Evolutionary conservation across 129 eudicot species (phyloP).

Genomic region (Escallonia herrerae): DNA sequence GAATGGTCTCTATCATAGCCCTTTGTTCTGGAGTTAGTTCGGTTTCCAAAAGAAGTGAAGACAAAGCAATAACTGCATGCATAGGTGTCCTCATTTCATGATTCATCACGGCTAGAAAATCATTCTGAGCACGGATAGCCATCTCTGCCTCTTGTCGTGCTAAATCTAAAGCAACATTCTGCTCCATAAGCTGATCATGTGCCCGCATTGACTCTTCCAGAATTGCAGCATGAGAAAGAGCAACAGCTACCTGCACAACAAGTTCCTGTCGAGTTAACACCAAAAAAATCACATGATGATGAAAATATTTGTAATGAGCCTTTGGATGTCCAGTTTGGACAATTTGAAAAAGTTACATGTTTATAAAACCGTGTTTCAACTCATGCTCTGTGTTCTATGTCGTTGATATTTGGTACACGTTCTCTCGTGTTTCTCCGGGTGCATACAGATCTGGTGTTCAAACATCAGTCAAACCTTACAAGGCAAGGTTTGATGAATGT

Average conservation of each 20-base stretch:
- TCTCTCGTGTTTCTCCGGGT: too few species aligned
- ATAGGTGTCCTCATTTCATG: conserved; percentile 68
- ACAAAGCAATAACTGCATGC: conserved; percentile 51
- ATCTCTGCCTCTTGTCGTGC: conserved; percentile 65
- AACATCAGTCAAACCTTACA: too few species aligned
- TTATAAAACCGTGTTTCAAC: too few species aligned
- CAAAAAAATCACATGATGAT: neutral
- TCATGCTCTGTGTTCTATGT: too few species aligned
- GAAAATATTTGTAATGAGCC: too few species aligned
- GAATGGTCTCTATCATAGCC: conserved; percentile 53
- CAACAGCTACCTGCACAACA: conserved; percentile 53
- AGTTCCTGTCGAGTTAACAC: conserved; percentile 10
- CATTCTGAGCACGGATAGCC: conserved; percentile 66
- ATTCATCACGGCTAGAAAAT: conserved; percentile 56
- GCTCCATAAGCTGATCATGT: conserved; percentile 59
- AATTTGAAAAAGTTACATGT: too few species aligned
- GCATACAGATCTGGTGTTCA: too few species aligned
- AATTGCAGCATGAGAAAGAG: conserved; percentile 69
- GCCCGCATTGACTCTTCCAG: conserved; percentile 64
- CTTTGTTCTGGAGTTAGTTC: conserved; percentile 59
- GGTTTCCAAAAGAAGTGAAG: conserved; percentile 52
- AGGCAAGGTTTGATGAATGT: too few species aligned
- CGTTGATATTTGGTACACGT: too few species aligned
- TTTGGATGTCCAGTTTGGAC: too few species aligned
- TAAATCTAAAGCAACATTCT: conserved; percentile 50